A percentile compares a stretch with the other conserved stretches of the same genome.
These are phyloP conservation scores for Corymbia citriodora DNA, from an alignment of 441 rosid genomes.

Conservation along the genomic window DNA sequence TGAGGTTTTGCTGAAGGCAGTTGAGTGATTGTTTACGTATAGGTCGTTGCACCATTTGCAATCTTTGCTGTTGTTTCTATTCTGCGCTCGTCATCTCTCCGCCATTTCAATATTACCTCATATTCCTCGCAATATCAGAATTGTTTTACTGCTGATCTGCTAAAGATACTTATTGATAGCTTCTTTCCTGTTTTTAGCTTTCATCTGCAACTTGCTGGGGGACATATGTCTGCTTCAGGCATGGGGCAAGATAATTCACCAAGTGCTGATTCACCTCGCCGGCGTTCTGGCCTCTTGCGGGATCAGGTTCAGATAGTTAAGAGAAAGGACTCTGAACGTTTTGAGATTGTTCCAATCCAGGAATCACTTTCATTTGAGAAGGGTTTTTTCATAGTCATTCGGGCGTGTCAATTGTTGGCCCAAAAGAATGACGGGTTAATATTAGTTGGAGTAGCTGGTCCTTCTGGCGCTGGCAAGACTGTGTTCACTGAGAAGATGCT, in stretches of 20 bases:
- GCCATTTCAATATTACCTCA: not conserved
- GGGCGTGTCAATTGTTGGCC: slow-evolving; percentile 82
- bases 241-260: slow-evolving; percentile 7
- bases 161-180: not conserved
- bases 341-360: slow-evolving; percentile 1
- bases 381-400: slow-evolving; percentile 60
- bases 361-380: slow-evolving; percentile 11
- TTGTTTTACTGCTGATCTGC: not conserved
- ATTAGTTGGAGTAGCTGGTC: slow-evolving; percentile 94
- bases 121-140: not conserved
- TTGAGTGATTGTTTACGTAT: not conserved
- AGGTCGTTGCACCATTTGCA: not conserved
- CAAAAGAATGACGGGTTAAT: slow-evolving; percentile 83
- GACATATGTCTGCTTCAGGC: not conserved
- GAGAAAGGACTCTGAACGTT: slow-evolving; percentile 5
- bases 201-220: not conserved
- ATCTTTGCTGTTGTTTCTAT: not conserved
- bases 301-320: slow-evolving; percentile 10
- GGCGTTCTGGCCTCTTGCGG: slow-evolving; percentile 9
- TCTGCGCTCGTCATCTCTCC: not conserved
- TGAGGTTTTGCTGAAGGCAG: not conserved
- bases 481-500: slow-evolving; percentile 87
- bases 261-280: slow-evolving; percentile 1
- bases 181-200: not conserved
- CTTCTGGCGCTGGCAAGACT: slow-evolving; percentile 98